Evolutionary conservation across 257 asterid species (phyloP).

Genomic region (Scutellaria barbata): DNA sequence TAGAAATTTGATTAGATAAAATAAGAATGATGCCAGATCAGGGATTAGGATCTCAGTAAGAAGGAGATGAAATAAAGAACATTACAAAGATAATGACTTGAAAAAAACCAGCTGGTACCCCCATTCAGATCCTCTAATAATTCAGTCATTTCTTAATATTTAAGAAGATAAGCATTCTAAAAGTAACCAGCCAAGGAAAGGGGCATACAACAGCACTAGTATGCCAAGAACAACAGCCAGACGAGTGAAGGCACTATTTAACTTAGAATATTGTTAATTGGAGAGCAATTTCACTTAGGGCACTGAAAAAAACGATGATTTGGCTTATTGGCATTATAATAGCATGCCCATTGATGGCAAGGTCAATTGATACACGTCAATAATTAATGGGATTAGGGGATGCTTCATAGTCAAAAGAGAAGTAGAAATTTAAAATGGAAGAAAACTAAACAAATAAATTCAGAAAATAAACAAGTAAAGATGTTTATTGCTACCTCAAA

Average conservation of each 20-base stretch:
- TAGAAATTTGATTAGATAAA: not conserved
- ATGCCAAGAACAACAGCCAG: too few species aligned
- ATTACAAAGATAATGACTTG: not conserved
- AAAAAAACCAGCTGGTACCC: not conserved
- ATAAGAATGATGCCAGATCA: not conserved
- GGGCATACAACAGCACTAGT: not conserved
- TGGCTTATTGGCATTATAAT: not conserved
- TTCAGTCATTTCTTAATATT: not conserved
- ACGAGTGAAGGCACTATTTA: too few species aligned
- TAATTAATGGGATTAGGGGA: not conserved
- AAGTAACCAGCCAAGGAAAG: too few species aligned
- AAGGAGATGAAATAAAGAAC: too few species aligned
- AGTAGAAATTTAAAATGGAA: not conserved
- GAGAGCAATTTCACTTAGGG: too few species aligned
- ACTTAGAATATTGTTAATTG: too few species aligned
- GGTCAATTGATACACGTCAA: not conserved
- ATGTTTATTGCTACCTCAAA: constrained; percentile 64
- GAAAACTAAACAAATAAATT: not conserved
- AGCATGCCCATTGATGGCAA: not conserved
- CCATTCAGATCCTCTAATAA: not conserved
- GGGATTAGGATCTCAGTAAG: not conserved
- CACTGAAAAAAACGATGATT: not conserved
- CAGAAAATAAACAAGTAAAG: constrained; percentile 20
- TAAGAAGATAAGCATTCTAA: not conserved
- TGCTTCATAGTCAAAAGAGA: constrained; percentile 10